phyloP scores from a whole-genome alignment of 768 basidiomycete genomes.

The Leccinum olivaceopallidum region DNA sequence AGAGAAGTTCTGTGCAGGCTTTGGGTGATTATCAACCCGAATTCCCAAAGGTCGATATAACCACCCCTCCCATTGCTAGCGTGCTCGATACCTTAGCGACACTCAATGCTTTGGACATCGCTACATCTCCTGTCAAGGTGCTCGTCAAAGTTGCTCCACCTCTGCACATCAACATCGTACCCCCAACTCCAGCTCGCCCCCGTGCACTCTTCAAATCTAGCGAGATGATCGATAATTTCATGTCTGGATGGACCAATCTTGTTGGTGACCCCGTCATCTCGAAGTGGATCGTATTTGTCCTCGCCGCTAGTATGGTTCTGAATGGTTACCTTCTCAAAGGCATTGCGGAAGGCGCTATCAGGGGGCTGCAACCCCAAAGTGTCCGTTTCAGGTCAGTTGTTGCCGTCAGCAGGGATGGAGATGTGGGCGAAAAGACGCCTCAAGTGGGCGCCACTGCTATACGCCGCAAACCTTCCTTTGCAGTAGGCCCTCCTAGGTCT shows the following conservation, averaged over 20 bases:
- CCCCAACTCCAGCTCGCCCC: slow-evolving; percentile 32
- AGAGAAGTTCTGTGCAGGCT: slow-evolving; percentile 13
- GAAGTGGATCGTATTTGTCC: slow-evolving; percentile 92
- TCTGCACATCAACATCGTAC: slow-evolving; percentile 51
- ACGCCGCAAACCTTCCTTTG: slow-evolving; percentile 25
- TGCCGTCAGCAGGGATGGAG: slow-evolving; percentile 21
- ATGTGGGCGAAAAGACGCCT: slow-evolving; percentile 22
- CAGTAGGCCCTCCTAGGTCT: slow-evolving; percentile 23
- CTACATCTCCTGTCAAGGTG: slow-evolving; percentile 37
- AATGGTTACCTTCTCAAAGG: slow-evolving; percentile 95
- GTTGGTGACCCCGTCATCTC: slow-evolving; percentile 93
- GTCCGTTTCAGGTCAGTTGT: slow-evolving; percentile 32
- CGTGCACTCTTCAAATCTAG: slow-evolving; percentile 37
- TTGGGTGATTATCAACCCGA: slow-evolving; percentile 22
- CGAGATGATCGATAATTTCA: slow-evolving; percentile 77
- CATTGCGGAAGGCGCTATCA: slow-evolving; percentile 57
- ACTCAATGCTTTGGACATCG: slow-evolving; percentile 16
- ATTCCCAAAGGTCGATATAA: slow-evolving; percentile 67
- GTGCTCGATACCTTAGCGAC: slow-evolving; percentile 59
- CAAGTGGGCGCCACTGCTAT: slow-evolving; percentile 11
- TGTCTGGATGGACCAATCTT: slow-evolving; percentile 86
- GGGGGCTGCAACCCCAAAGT: slow-evolving; percentile 31
- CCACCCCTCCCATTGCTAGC: slow-evolving; percentile 55
- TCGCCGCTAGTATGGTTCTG: slow-evolving; percentile 82
- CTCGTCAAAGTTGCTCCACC: slow-evolving; percentile 66